Conservation (phyloP, 768 basidiomycete species). For the Boletus rubroflammeus region DNA sequence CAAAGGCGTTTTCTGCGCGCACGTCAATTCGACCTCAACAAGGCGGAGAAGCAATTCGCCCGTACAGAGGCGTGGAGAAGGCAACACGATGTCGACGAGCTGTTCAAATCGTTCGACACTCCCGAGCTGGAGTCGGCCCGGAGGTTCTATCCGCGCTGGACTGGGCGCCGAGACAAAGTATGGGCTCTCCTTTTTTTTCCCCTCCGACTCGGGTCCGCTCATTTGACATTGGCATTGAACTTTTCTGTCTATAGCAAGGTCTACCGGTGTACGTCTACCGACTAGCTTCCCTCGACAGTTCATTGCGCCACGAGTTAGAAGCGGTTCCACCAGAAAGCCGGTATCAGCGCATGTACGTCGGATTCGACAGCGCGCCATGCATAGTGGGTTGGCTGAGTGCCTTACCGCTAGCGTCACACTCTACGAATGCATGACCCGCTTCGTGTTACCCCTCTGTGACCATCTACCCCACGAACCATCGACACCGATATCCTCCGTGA, state of each 20-base stretch:
- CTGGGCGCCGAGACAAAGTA: constrained; percentile 74
- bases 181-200: neutral
- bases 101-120: constrained; percentile 56
- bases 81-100: constrained; percentile 54
- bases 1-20: constrained; percentile 81
- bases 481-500: constrained; percentile 57
- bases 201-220: neutral
- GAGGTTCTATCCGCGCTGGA: constrained; percentile 78
- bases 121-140: constrained; percentile 59
- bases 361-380: neutral
- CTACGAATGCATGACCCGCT: constrained; percentile 64
- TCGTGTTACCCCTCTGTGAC: constrained; percentile 61
- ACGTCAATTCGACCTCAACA: constrained; percentile 56
- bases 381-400: neutral
- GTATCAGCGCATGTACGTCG: constrained; percentile 65
- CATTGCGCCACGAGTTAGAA: constrained; percentile 58
- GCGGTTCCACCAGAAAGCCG: constrained; percentile 50
- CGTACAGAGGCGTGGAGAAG: constrained; percentile 67
- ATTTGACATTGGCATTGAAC: neutral
- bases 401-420: constrained; percentile 49
- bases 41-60: constrained; percentile 69
- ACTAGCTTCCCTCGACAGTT: constrained; percentile 51
- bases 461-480: constrained; percentile 50
- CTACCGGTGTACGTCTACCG: constrained; percentile 76
- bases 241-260: constrained; percentile 45